phyloP scores from a whole-genome alignment of 192 early-diverging fungal genomes.

The Linderina pennispora region DNA sequence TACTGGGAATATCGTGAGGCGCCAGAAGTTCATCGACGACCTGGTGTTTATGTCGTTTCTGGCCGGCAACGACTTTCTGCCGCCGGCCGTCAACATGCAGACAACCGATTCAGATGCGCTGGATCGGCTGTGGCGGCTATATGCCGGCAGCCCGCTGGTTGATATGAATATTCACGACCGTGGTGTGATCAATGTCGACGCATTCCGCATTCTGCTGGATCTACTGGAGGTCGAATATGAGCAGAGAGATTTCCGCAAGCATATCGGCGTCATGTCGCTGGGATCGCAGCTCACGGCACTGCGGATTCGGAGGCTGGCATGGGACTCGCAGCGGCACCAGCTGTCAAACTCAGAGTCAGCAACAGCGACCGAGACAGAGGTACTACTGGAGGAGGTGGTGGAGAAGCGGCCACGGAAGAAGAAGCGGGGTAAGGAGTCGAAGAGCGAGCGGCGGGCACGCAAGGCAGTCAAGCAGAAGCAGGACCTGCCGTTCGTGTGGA shows the following conservation, averaged over 20 bases:
- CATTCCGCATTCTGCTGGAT: slow-evolving; percentile 40
- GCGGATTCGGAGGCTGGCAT: slow-evolving; percentile 17
- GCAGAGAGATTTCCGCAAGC: slow-evolving; percentile 44
- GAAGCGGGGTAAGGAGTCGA: neutral
- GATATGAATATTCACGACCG: slow-evolving; percentile 50
- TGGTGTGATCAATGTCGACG: slow-evolving; percentile 44
- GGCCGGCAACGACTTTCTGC: slow-evolving; percentile 95
- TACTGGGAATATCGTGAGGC: too few relatives aligned
- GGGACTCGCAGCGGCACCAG: slow-evolving; percentile 9
- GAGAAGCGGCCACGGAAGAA: neutral
- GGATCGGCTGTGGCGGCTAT: slow-evolving; percentile 47
- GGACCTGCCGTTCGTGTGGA: slow-evolving; percentile 38
- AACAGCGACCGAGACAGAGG: neutral
- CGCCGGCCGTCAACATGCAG: slow-evolving; percentile 55
- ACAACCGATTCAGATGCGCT: slow-evolving; percentile 50
- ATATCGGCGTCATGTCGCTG: slow-evolving; percentile 18
- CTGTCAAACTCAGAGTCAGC: neutral
- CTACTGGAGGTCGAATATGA: slow-evolving; percentile 47
- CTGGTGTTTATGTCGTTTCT: slow-evolving; percentile 90
- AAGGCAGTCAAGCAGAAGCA: neutral
- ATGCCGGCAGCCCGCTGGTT: slow-evolving; percentile 21
- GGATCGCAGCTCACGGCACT: slow-evolving; percentile 15
- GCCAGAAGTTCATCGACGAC: slow-evolving; percentile 94
- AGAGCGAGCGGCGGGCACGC: neutral
- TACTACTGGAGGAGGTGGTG: too few relatives aligned